Evolutionary conservation across 805 yeast species (phyloP), one percentile per base, ranked within the genome.

Genomic region (Lipomyces yamadae): DNA sequence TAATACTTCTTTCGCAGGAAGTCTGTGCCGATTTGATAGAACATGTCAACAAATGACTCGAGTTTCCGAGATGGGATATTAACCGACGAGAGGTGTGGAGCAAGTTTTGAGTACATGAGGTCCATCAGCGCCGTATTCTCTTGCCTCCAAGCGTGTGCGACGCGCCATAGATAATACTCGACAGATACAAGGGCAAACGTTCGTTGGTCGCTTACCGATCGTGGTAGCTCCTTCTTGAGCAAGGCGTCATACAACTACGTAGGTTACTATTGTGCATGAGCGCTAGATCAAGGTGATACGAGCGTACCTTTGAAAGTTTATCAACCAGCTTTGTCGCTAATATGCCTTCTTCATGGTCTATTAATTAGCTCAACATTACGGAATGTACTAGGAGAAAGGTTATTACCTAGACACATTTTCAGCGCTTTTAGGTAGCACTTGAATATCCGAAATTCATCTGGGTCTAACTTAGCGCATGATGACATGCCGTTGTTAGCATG

Each of bases 41-140:
- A 42, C 8, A 66, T 63, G 24, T 66, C 66, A 18, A 60, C 56
- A 5, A 66, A 15, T 18, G 53, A 57, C n/a, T 60, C 66, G n/a
- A 62, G 35, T 56, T 66, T 66, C 15, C 58, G 52, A 11, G 24
- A 8, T 8, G 65, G 61, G 5, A 66, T 29, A 10, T 56, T 11
- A n/a, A 30, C 33, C 15, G 48, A 33, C 15, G 39, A 34, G 37
- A 39, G 30, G 13, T 32, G 15, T 15, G 61, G 54, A 3, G 67
- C 60, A 24, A 64, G 56, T 33, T 64, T 64, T 8, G 29, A 33
- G 60, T 56, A 42, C 67, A 63, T 55, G 2, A 61, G 57, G 18
- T 61, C 62, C 73, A 61, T 64, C 15, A 64, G 61, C 2, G 57
- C 67, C 24, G 35, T 35, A 32, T 64, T 64, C 10, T 54, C 57